Evolutionary conservation across 345 rosid species (phyloP).

Genomic region (Boechera retrofracta): DNA sequence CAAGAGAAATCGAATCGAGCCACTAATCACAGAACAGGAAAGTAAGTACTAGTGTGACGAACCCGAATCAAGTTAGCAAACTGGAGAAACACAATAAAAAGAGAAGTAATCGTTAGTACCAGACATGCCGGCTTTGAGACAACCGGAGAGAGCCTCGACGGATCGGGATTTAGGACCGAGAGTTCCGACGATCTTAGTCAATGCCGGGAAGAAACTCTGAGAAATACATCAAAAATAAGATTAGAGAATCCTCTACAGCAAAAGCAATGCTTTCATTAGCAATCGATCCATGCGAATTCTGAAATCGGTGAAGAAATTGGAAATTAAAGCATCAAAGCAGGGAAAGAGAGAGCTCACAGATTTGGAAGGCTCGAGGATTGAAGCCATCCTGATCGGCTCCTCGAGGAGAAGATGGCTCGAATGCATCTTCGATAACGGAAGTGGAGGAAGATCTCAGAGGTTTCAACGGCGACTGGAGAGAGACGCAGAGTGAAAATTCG

Average conservation of each 20-base stretch:
- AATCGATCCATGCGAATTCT: slow-evolving; percentile 2
- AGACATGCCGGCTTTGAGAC: slow-evolving; percentile 95
- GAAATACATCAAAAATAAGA: slow-evolving; percentile 11
- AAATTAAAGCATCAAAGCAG: not conserved
- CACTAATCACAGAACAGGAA: slow-evolving; percentile 47
- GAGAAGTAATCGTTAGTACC: slow-evolving; percentile 47
- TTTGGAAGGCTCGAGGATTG: slow-evolving; percentile 95
- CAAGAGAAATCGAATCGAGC: slow-evolving; percentile 94
- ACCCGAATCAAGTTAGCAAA: not conserved
- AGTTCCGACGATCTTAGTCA: slow-evolving; percentile 97
- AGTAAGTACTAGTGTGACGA: not conserved
- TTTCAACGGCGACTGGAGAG: slow-evolving; percentile 26
- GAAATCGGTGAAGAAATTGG: slow-evolving; percentile 1
- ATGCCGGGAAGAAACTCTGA: slow-evolving; percentile 92
- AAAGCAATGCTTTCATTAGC: not conserved
- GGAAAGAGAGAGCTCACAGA: slow-evolving; percentile 54
- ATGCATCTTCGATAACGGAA: slow-evolving; percentile 63
- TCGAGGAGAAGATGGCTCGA: slow-evolving; percentile 92
- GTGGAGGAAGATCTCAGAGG: slow-evolving; percentile 39
- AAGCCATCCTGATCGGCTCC: slow-evolving; percentile 99
- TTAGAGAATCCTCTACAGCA: not conserved
- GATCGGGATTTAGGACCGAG: slow-evolving; percentile 88
- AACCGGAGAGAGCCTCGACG: slow-evolving; percentile 70
- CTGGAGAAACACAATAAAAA: not conserved
- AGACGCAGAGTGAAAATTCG: slow-evolving; percentile 15